Conservation (phyloP, 257 asterid species). For the Orobanche coerulescens region DNA sequence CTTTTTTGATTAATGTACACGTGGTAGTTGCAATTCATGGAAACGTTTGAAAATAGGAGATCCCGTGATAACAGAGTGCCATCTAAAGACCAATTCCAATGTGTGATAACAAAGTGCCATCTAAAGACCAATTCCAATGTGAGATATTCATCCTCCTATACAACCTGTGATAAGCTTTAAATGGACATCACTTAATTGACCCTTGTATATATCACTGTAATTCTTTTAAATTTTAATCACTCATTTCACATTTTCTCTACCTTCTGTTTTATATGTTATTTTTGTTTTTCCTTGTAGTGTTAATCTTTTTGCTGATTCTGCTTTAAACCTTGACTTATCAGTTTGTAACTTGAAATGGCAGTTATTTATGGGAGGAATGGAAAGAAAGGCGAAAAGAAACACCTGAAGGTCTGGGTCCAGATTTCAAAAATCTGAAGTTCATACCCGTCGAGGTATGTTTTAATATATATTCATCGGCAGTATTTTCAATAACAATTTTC, state of each 20-base stretch:
- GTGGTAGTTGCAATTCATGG: neutral
- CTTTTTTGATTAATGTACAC: neutral
- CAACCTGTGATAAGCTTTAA: constrained; percentile 10
- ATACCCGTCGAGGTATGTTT: constrained; percentile 72
- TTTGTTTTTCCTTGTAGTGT: constrained; percentile 13
- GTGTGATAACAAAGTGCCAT: constrained; percentile 6
- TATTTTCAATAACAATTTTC: too few relatives aligned
- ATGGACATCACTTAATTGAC: constrained; percentile 1
- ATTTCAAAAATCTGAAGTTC: constrained; percentile 64
- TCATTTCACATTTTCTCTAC: constrained; percentile 1
- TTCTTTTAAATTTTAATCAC: neutral
- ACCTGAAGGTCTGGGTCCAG: constrained; percentile 48
- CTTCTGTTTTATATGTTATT: neutral
- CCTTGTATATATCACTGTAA: constrained; percentile 5
- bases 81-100: constrained; percentile 8
- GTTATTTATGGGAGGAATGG: constrained; percentile 97
- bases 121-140: constrained; percentile 5
- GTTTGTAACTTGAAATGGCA: constrained; percentile 30
- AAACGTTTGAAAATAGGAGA: constrained; percentile 13
- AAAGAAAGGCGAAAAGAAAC: constrained; percentile 69
- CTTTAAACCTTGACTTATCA: constrained; percentile 12
- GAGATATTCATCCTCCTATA: neutral
- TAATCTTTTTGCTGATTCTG: constrained; percentile 10
- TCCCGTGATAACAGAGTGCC: constrained; percentile 9
- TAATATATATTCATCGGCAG: neutral